Conservation (phyloP, 2,329 filamentous ascomycete species). For the Cercospora berteroae region DNA sequence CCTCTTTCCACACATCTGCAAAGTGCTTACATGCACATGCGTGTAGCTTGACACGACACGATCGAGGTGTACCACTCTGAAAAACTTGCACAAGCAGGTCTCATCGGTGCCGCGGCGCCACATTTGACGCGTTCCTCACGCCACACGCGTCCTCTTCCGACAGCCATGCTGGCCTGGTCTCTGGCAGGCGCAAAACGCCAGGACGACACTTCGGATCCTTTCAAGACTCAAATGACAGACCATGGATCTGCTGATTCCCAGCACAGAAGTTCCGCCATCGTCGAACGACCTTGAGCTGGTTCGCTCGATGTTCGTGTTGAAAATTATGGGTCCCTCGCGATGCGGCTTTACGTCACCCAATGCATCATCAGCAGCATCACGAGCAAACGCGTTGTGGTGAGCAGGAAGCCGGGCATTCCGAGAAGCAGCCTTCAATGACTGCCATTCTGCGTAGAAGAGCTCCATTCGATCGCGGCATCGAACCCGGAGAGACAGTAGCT, state of each 20-base stretch:
- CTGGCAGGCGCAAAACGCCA: too few relatives aligned
- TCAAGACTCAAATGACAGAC: too few relatives aligned
- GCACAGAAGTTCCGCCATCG: background rate
- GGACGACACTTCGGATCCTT: too few relatives aligned
- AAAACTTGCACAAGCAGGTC: background rate
- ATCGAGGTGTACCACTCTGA: background rate
- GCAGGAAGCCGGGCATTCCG: constrained; percentile 1
- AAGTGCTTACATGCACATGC: background rate
- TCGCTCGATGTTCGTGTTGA: background rate
- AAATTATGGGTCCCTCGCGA: background rate
- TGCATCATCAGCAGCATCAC: constrained; percentile 6
- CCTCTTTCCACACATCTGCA: background rate
- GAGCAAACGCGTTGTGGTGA: background rate
- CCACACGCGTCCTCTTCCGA: constrained; percentile 4
- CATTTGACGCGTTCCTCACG: background rate
- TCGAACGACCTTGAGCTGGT: background rate
- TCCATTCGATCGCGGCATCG: background rate
- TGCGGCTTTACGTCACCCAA: constrained; percentile 6
- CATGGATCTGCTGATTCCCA: background rate
- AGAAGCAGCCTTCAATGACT: background rate
- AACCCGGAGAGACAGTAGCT: background rate
- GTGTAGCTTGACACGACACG: background rate
- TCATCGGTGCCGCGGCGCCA: constrained; percentile 1
- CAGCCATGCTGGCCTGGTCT: background rate
- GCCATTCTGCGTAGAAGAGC: background rate